phyloP scores from a whole-genome alignment of 2,329 filamentous ascomycete genomes.

The Dactylella cylindrospora region DNA sequence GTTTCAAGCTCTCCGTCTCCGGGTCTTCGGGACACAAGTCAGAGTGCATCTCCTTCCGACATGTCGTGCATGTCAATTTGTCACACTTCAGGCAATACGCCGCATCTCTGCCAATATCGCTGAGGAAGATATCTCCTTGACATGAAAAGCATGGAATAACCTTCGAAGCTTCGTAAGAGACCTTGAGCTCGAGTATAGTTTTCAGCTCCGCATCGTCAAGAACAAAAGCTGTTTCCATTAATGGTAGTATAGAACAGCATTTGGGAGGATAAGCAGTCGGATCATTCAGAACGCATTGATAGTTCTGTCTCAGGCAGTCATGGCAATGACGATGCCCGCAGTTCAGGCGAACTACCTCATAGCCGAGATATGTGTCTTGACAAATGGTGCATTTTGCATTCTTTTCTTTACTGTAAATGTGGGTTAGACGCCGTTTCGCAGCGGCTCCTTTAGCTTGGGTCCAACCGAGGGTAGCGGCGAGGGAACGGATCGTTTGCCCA shows the following conservation, averaged over 20 bases:
- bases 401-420: conserved; percentile 8
- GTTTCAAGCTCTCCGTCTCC: conserved; percentile 15
- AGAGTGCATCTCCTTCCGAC: conserved; percentile 35
- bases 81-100: conserved; percentile 30
- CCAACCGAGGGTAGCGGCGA: conserved; percentile 23
- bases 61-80: conserved; percentile 34
- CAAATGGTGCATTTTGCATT: conserved; percentile 22
- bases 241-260: conserved; percentile 20
- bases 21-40: conserved; percentile 39
- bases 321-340: conserved; percentile 33
- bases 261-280: conserved; percentile 17
- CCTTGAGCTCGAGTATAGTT: conserved; percentile 4
- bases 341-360: conserved; percentile 27
- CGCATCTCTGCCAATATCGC: conserved; percentile 26
- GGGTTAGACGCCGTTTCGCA: background rate
- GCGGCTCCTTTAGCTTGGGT: background rate
- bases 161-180: conserved; percentile 14
- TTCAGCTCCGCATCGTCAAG: conserved; percentile 25
- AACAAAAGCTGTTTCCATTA: conserved; percentile 23
- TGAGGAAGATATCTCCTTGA: conserved; percentile 27
- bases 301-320: conserved; percentile 25
- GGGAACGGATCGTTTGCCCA: conserved; percentile 10
- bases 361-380: conserved; percentile 18
- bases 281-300: conserved; percentile 19
- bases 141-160: conserved; percentile 35